phyloP scores from a whole-genome alignment of 2,329 filamentous ascomycete species.

The Camptophora hylomeconis region DNA sequence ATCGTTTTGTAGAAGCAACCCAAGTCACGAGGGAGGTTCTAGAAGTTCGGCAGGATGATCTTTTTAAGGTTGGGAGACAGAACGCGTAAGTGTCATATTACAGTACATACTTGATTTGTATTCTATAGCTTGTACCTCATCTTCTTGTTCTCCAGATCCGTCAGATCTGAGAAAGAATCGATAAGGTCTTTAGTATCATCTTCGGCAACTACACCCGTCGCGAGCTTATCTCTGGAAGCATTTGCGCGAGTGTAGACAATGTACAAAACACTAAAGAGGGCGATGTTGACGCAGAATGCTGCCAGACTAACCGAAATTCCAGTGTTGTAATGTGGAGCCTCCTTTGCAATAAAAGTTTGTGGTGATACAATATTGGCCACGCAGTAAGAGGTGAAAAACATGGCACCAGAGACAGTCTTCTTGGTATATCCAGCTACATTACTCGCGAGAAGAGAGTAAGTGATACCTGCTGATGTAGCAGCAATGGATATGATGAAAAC shows the following conservation, averaged over 20 bases:
- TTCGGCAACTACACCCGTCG: background rate
- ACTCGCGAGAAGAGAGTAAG: constrained; percentile 1
- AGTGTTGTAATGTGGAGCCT: constrained; percentile 19
- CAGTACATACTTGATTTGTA: background rate
- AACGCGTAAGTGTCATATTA: too few relatives aligned
- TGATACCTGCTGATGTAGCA: background rate
- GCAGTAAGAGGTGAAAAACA: constrained; percentile 13
- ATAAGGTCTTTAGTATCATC: background rate
- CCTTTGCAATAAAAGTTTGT: constrained; percentile 21
- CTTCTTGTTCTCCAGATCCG: constrained; percentile 1
- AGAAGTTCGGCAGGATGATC: too few relatives aligned
- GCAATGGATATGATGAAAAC: background rate
- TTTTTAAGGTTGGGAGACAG: too few relatives aligned
- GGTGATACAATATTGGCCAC: constrained; percentile 21
- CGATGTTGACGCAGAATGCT: background rate
- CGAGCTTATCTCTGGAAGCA: background rate
- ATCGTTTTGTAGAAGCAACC: too few relatives aligned
- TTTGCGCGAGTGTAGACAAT: background rate
- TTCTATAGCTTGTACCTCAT: background rate
- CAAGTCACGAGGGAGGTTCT: too few relatives aligned
- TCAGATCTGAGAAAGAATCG: background rate
- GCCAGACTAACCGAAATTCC: constrained; percentile 6
- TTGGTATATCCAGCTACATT: constrained; percentile 16
- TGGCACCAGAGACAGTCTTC: constrained; percentile 9
- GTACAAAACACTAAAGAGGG: background rate